Evolutionary conservation across 352 stramenopile species (phyloP).

Genomic region (Globisporangium alternatum): DNA sequence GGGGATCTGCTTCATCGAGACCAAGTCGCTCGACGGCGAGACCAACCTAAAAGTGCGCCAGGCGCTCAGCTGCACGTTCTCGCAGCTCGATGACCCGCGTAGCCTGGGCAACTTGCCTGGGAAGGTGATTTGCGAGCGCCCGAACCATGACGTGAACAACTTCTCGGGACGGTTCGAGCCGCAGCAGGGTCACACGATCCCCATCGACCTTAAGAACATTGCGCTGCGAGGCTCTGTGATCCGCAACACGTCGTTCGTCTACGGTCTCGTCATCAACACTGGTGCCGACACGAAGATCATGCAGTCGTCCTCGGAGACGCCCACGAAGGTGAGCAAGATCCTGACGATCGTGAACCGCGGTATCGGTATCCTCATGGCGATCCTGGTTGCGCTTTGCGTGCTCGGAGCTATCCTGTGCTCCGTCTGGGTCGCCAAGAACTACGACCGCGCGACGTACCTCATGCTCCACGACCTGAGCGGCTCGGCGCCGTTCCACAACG

Average conservation of each 20-base stretch:
- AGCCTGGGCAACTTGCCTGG: conserved; percentile 65
- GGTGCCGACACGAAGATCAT: conserved; percentile 87
- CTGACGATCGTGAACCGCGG: conserved; percentile 79
- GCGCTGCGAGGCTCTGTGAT: conserved; percentile 79
- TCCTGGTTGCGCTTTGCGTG: conserved; percentile 66
- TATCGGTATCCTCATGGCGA: conserved; percentile 74
- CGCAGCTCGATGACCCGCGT: conserved; percentile 68
- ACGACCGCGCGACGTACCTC: conserved; percentile 63
- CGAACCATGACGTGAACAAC: conserved; percentile 87
- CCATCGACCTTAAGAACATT: conserved; percentile 85
- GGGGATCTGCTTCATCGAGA: conserved; percentile 87
- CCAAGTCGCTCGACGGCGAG: conserved; percentile 84
- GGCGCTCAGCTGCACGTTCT: conserved; percentile 79
- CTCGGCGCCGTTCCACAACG: conserved; percentile 62
- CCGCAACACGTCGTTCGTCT: conserved; percentile 76
- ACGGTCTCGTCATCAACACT: conserved; percentile 82
- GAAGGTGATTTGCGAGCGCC: conserved; percentile 68
- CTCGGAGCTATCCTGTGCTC: conserved; percentile 67
- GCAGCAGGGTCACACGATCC: conserved; percentile 72
- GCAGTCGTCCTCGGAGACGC: conserved; percentile 71
- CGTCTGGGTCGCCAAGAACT: conserved; percentile 61
- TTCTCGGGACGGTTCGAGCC: conserved; percentile 81
- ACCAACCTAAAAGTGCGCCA: conserved; percentile 88
- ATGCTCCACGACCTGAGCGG: conserved; percentile 62
- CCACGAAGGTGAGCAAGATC: conserved; percentile 81